phyloP scores from a whole-genome alignment of 2,329 filamentous ascomycete species.

The Neonectria neomacrospora region DNA sequence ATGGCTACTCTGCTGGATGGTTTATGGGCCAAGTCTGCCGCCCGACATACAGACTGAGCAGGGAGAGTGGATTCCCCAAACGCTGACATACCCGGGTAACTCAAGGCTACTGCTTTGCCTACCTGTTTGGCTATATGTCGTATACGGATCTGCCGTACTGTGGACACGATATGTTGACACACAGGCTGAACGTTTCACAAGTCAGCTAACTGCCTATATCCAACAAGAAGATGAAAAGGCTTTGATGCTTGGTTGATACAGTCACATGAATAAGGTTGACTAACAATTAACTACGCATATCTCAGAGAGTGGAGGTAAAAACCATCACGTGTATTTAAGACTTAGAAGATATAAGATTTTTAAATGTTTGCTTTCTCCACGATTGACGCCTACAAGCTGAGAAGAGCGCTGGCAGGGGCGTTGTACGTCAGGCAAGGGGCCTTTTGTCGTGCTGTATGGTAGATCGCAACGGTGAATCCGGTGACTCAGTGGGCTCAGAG shows the following conservation, averaged over 20 bases:
- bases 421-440: no score
- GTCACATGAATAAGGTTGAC: not conserved
- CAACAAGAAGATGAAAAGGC: not conserved
- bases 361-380: no score
- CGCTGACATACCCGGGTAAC: not conserved
- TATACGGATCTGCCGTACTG: not conserved
- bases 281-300: not conserved
- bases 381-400: no score
- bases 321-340: no score
- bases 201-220: not conserved
- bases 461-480: no score
- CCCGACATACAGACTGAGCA: not conserved
- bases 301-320: no score
- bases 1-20: not conserved
- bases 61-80: not conserved
- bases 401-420: no score
- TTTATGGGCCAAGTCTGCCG: not conserved
- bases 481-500: no score
- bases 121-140: not conserved
- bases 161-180: not conserved
- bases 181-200: not conserved
- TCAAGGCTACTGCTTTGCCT: not conserved
- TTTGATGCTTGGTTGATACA: not conserved
- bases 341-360: not conserved
- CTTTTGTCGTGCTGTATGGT: no score